Percentiles rank a stretch among this genome's conserved stretches.
These are phyloP conservation scores for Nemania diffusa DNA, from an alignment of 2,329 filamentous ascomycete species.

Conservation along the genomic window DNA sequence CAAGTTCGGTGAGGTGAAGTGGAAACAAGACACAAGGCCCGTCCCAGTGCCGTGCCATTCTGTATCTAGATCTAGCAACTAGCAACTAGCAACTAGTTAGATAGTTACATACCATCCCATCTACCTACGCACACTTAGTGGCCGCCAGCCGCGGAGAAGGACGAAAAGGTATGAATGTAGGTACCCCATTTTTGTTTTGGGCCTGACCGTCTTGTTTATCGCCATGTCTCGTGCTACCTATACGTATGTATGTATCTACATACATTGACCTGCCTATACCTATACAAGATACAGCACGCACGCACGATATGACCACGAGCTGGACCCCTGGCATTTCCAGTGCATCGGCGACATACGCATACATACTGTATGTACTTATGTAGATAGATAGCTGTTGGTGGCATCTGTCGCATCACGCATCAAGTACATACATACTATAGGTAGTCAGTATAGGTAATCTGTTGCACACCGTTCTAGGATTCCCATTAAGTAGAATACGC, in stretches of 20 bases:
- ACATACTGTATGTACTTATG: too few relatives aligned
- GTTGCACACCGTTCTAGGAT: conserved; percentile 18
- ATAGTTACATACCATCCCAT: too few relatives aligned
- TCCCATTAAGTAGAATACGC: conserved; percentile 2
- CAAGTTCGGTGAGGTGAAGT: conserved; percentile 37
- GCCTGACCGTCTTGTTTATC: conserved; percentile 39
- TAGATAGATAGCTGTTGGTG: conserved; percentile 11
- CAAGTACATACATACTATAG: too few relatives aligned
- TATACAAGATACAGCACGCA: neutral
- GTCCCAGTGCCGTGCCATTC: conserved; percentile 39
- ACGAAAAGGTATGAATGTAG: conserved; percentile 35
- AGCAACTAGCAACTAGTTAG: too few relatives aligned
- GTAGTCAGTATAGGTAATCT: conserved; percentile 27
- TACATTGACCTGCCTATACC: conserved; percentile 35
- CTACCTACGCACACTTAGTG: conserved; percentile 24
- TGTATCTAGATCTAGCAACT: conserved; percentile 34
- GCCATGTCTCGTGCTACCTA: conserved; percentile 39
- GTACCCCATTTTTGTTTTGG: conserved; percentile 28
- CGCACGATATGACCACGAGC: conserved; percentile 20
- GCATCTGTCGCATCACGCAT: conserved; percentile 21
- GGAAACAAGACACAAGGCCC: conserved; percentile 42
- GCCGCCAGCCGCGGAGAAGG: conserved; percentile 32
- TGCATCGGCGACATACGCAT: conserved; percentile 12
- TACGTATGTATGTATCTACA: neutral
- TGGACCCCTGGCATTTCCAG: conserved; percentile 27